These are phyloP conservation scores for Magnusiomyces paraingens DNA, from an alignment of 1,139 yeast species.

Conservation along the genomic window DNA sequence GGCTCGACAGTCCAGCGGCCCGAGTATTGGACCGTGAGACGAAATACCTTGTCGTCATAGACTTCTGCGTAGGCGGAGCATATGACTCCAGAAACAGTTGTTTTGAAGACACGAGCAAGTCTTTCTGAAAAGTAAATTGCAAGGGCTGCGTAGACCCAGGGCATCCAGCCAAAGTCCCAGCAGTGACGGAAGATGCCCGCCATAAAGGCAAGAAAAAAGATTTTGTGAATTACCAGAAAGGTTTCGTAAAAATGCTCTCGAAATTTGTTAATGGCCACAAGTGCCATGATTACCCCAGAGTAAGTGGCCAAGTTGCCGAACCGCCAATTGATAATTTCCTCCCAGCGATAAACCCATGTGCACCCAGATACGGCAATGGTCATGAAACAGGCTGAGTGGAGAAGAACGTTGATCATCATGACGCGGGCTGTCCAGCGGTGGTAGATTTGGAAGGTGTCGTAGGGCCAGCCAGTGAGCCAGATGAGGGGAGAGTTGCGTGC, in stretches of 20 bases:
- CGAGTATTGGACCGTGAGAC: slow-evolving; percentile 25
- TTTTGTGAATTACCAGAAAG: slow-evolving; percentile 32
- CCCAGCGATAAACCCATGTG: slow-evolving; percentile 35
- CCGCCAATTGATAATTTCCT: slow-evolving; percentile 42
- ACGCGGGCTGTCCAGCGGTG: slow-evolving; percentile 61
- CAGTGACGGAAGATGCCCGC: slow-evolving; percentile 37
- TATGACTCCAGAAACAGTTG: slow-evolving; percentile 38
- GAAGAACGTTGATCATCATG: slow-evolving; percentile 42
- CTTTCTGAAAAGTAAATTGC: slow-evolving; percentile 38
- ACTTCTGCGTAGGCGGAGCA: slow-evolving; percentile 34
- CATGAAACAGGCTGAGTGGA: slow-evolving; percentile 32
- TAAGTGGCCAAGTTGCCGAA: slow-evolving; percentile 37
- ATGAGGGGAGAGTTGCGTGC: slow-evolving; percentile 57
- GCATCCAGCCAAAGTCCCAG: slow-evolving; percentile 46
- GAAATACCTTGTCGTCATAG: slow-evolving; percentile 24
- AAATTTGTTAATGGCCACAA: slow-evolving; percentile 17
- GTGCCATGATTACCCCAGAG: slow-evolving; percentile 35
- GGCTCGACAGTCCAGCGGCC: slow-evolving; percentile 42
- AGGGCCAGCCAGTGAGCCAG: slow-evolving; percentile 56
- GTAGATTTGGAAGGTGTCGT: slow-evolving; percentile 52
- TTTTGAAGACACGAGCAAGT: slow-evolving; percentile 31
- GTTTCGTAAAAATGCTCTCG: slow-evolving; percentile 38
- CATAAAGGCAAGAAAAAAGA: slow-evolving; percentile 39
- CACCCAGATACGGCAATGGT: slow-evolving; percentile 34
- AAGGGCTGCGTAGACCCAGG: slow-evolving; percentile 37